Evolutionary conservation across 2,329 filamentous ascomycete species (phyloP), one percentile per base, ranked within the genome.

Genomic region (Neofusicoccum cordaticola): DNA sequence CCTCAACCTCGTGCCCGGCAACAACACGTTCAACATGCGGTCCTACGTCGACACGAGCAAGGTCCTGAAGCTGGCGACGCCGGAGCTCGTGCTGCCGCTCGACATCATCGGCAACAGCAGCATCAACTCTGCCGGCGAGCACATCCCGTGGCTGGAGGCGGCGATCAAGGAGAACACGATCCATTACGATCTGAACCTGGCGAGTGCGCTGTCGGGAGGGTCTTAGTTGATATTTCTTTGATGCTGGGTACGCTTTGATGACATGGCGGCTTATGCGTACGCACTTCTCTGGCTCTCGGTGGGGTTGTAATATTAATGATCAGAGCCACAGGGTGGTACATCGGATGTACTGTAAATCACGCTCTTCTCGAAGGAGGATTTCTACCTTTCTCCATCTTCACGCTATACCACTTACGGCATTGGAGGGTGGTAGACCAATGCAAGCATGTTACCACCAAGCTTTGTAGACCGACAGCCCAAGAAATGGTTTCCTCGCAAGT

Each of bases 1-100:
- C 76, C 77, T 91, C 50, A 67, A 82, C 17, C 82, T 91, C 52
- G 72, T 69, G 39, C 88, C 88, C 2, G 89, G 88, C 65, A 73
- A 78, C 70, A 57, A 90, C 77, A 76, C 75, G 15, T 82, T 84
- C 69, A 72, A 79, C 51, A 82, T 90, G 74, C 82, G 81, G 65
- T 84, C 85, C 68, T 81, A 73, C 66, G 81, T 88, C 69, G 71
- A 84, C 62, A 82, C 88, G 69, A 67, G 72, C 5, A 69, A 78
- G 4, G 77, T 89, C 56, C 71, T 89, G 34, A 68, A 74, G 2
- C 76, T 80, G 13, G 75, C 84, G 35, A 65, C 65, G 87, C 78
- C 82, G 63, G 79, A 80, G 60, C 83, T 83, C 50, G 73, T 85
- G 2, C 71, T 90, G 1, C 83, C 86, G 51, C 80, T 90, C 69